Evolutionary conservation across 2,329 filamentous ascomycete species (phyloP).

Genomic region (Neonectria punicea): DNA sequence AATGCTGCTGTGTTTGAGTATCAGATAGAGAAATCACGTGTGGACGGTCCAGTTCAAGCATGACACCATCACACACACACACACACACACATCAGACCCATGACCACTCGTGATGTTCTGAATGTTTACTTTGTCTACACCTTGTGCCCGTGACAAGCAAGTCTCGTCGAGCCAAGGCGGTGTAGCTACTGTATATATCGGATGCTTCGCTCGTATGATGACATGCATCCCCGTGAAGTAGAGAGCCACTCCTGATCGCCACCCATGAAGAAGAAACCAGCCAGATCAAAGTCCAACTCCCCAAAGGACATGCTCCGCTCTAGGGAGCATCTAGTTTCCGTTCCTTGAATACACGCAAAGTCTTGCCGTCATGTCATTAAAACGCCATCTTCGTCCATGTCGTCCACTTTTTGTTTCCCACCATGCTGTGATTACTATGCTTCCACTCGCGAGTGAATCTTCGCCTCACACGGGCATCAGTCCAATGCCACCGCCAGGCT

Average conservation of each 20-base stretch:
- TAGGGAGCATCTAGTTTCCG: constrained; percentile 18
- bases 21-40: constrained; percentile 15
- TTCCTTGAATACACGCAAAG: constrained; percentile 20
- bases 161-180: neutral
- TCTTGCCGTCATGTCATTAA: constrained; percentile 33
- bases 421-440: neutral
- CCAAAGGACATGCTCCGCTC: constrained; percentile 16
- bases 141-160: neutral
- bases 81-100: neutral
- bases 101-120: neutral
- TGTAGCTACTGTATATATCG: neutral
- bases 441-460: neutral
- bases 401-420: constrained; percentile 1
- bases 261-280: constrained; percentile 17
- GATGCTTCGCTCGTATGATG: constrained; percentile 2
- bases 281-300: constrained; percentile 16
- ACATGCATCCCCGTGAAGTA: constrained; percentile 10
- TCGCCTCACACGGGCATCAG: constrained; percentile 51
- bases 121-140: neutral
- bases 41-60: constrained; percentile 11
- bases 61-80: neutral
- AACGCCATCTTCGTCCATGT: constrained; percentile 24
- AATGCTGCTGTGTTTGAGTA: constrained; percentile 15
- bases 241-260: constrained; percentile 13
- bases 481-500: constrained; percentile 49